A percentile compares a stretch with the other conserved stretches of the same genome.
phyloP scores from a whole-genome alignment of 495 filamentous ascomycete genomes.

The Pseudoneurospora amorphoporcata region DNA sequence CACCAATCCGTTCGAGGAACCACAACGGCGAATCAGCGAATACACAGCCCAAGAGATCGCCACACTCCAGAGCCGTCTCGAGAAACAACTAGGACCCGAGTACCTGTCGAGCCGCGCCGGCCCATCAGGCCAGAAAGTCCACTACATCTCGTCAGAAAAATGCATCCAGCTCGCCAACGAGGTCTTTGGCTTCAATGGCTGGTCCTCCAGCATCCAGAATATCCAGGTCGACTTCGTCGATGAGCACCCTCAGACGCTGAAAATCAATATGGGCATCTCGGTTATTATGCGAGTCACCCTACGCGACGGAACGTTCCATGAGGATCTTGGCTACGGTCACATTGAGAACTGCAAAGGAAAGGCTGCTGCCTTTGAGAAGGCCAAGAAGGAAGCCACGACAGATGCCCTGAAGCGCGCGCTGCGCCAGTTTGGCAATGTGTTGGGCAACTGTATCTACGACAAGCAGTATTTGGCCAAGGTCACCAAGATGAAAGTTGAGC shows the following conservation, averaged over 20 bases:
- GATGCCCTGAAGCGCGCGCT: slow-evolving; percentile 85
- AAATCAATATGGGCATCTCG: slow-evolving; percentile 70
- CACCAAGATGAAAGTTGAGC: slow-evolving; percentile 61
- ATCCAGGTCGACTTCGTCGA: slow-evolving; percentile 85
- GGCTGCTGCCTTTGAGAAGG: slow-evolving; percentile 90
- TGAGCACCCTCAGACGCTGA: slow-evolving; percentile 46
- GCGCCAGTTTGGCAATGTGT: slow-evolving; percentile 87
- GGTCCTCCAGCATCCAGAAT: slow-evolving; percentile 82
- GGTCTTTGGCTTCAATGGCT: slow-evolving; percentile 97
- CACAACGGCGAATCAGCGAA: slow-evolving; percentile 52
- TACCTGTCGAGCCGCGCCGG: slow-evolving; percentile 82
- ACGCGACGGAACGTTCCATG: slow-evolving; percentile 86
- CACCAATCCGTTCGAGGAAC: slow-evolving; percentile 70
- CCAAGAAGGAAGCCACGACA: slow-evolving; percentile 95
- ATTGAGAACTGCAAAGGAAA: slow-evolving; percentile 94
- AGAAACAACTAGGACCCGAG: slow-evolving; percentile 94
- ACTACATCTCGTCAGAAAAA: slow-evolving; percentile 89
- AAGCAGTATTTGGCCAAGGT: slow-evolving; percentile 83
- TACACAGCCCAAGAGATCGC: slow-evolving; percentile 89
- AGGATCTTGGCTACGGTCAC: slow-evolving; percentile 92
- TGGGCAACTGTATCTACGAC: slow-evolving; percentile 97
- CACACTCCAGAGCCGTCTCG: slow-evolving; percentile 71
- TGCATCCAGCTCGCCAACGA: slow-evolving; percentile 94
- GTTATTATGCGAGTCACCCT: slow-evolving; percentile 84
- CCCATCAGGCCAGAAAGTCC: slow-evolving; percentile 69